These are phyloP conservation scores for Chondrostereum purpureum DNA, from an alignment of 1,284 basidiomycete species.

Conservation along the genomic window DNA sequence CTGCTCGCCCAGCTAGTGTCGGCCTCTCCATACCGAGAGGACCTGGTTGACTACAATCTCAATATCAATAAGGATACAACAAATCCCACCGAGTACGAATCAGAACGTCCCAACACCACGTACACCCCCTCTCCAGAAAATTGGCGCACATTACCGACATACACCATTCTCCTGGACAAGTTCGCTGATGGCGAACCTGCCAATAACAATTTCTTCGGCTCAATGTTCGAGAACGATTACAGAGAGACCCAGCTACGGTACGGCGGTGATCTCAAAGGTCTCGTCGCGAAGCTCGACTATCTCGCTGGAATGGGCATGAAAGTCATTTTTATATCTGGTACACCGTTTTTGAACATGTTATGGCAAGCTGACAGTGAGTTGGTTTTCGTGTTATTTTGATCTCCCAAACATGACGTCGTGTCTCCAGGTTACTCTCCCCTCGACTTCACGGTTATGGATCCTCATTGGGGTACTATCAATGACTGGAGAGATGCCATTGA, in stretches of 20 bases:
- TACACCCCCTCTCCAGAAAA: conserved; percentile 80
- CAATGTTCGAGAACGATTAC: conserved; percentile 78
- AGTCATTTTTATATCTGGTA: conserved; percentile 85
- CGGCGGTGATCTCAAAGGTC: conserved; percentile 80
- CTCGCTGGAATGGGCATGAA: conserved; percentile 81
- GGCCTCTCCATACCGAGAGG: conserved; percentile 70
- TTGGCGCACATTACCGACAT: conserved; percentile 80
- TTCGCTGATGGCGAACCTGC: conserved; percentile 86
- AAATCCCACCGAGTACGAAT: conserved; percentile 62
- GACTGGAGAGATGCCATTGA: conserved; percentile 77
- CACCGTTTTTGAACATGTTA: conserved; percentile 87
- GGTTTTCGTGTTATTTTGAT: conserved; percentile 7
- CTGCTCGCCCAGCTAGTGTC: conserved; percentile 16
- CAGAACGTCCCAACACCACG: conserved; percentile 53
- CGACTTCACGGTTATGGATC: conserved; percentile 84
- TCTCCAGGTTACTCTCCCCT: conserved; percentile 80
- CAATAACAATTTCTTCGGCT: conserved; percentile 84
- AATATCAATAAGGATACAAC: conserved; percentile 76
- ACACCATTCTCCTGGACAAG: conserved; percentile 86
- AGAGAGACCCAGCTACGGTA: conserved; percentile 82
- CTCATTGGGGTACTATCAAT: conserved; percentile 78
- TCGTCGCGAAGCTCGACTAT: conserved; percentile 75
- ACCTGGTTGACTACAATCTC: conserved; percentile 76
- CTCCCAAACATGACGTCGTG: conserved; percentile 12
- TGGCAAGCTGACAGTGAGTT: conserved; percentile 90